phyloP scores from a whole-genome alignment of 208 protist species.

The Porcisia hertigi region DNA sequence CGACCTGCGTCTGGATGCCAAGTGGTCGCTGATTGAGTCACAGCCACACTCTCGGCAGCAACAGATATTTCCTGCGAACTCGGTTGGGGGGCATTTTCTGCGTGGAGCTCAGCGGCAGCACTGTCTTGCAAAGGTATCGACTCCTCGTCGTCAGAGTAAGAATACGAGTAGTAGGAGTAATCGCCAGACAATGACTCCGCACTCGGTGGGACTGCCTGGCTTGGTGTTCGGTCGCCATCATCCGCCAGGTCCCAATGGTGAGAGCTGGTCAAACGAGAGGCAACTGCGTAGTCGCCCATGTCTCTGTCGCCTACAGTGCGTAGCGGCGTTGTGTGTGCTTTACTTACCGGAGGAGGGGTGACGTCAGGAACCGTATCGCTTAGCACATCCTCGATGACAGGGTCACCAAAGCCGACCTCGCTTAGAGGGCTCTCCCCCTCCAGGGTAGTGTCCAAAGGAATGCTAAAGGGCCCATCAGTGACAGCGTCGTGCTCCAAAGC shows the following conservation, averaged over 20 bases:
- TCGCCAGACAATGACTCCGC: not conserved
- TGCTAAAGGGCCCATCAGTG: not conserved
- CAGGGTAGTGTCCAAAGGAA: not conserved
- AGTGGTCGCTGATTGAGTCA: not conserved
- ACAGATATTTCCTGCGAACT: not conserved
- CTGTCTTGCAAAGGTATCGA: not conserved
- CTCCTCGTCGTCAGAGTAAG: slow-evolving; percentile 11
- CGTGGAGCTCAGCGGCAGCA: not conserved
- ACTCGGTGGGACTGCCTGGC: not conserved
- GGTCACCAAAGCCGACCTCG: not conserved
- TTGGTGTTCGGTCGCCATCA: not conserved
- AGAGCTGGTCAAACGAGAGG: not conserved
- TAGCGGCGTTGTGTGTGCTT: not conserved
- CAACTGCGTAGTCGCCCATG: not conserved
- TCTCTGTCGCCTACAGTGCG: not conserved
- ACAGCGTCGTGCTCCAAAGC: not conserved
- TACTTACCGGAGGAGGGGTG: not conserved
- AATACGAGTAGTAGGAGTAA: slow-evolving; percentile 31
- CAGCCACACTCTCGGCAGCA: not conserved
- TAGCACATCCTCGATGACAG: slow-evolving; percentile 22
- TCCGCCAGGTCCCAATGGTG: not conserved
- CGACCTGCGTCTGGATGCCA: not conserved
- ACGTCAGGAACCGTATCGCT: slow-evolving; percentile 6
- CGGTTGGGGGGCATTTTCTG: not conserved
- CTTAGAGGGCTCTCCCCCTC: not conserved